These are phyloP conservation scores for Nosema muscidifuracis DNA, from an alignment of 371 early-diverging fungal species.

Conservation along the genomic window DNA sequence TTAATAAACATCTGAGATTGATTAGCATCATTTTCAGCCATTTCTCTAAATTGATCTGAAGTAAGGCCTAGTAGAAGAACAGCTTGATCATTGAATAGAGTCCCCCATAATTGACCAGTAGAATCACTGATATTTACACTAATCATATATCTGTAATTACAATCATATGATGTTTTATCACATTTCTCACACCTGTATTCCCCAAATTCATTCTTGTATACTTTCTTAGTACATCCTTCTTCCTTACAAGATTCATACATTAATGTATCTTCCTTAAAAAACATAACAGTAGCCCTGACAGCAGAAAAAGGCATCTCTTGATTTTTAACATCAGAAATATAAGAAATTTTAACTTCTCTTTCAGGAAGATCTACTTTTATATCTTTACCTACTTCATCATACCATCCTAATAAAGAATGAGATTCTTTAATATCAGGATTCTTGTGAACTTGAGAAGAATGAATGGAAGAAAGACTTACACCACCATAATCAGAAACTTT, in stretches of 20 bases:
- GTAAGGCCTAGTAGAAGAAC: conserved; percentile 44
- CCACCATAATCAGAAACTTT: conserved; percentile 52
- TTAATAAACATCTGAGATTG: conserved; percentile 40
- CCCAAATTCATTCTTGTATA: conserved; percentile 42
- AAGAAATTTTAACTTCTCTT: conserved; percentile 22
- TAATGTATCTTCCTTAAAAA: conserved; percentile 53
- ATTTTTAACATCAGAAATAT: conserved; percentile 52
- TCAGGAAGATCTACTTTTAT: conserved; percentile 33
- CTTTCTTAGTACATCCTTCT: conserved; percentile 61
- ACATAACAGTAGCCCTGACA: conserved; percentile 47
- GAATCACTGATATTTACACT: conserved; percentile 47
- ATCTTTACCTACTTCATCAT: conserved; percentile 49
- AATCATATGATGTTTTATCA: conserved; percentile 45
- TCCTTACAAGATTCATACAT: conserved; percentile 52
- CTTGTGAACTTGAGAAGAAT: conserved; percentile 41
- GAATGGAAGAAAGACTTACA: conserved; percentile 40
- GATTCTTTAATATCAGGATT: conserved; percentile 55
- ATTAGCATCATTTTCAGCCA: conserved; percentile 35
- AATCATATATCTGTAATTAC: conserved; percentile 54
- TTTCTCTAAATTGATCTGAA: conserved; percentile 43
- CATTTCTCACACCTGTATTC: conserved; percentile 62
- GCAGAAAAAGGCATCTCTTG: conserved; percentile 41
- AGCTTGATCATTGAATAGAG: conserved; percentile 57
- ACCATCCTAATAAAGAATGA: conserved; percentile 59
- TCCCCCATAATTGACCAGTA: conserved; percentile 56